A percentile compares a stretch with the other conserved stretches of the same genome.
Evolutionary conservation across 495 filamentous ascomycete genomes (phyloP).

Genomic region (Trichoderma reesei): DNA sequence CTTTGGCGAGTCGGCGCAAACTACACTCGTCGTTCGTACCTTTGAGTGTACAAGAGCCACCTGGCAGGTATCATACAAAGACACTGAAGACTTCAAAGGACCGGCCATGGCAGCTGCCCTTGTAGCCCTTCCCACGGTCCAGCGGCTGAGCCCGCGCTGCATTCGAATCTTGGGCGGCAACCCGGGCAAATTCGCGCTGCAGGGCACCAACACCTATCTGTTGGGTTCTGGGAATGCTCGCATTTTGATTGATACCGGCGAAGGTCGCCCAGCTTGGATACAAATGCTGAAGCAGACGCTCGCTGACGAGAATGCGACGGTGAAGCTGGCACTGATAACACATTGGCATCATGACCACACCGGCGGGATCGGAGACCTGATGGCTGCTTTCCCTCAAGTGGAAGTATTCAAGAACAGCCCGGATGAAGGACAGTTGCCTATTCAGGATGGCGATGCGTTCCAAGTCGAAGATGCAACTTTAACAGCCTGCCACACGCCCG

Average conservation of each 20-base stretch:
- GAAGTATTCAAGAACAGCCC: slow-evolving; percentile 41
- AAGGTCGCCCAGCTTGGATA: slow-evolving; percentile 47
- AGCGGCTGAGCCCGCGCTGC: slow-evolving; percentile 33
- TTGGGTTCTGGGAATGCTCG: slow-evolving; percentile 51
- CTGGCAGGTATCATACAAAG: too few species aligned
- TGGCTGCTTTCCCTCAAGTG: slow-evolving; percentile 42
- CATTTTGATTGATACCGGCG: slow-evolving; percentile 62
- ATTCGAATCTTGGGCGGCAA: slow-evolving; percentile 29
- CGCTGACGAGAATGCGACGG: slow-evolving; percentile 43
- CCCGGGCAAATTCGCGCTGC: slow-evolving; percentile 28
- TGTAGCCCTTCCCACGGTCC: slow-evolving; percentile 24
- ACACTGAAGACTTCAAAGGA: not conserved
- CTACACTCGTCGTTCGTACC: too few species aligned
- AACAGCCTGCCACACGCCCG: slow-evolving; percentile 58
- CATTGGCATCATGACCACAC: slow-evolving; percentile 80
- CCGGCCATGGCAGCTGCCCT: slow-evolving; percentile 7
- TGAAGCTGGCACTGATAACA: slow-evolving; percentile 57
- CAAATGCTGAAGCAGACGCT: slow-evolving; percentile 46
- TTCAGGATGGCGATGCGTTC: slow-evolving; percentile 59
- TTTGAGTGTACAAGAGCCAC: too few species aligned
- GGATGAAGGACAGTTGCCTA: slow-evolving; percentile 34
- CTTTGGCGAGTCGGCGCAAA: too few species aligned
- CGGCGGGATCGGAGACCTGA: slow-evolving; percentile 55
- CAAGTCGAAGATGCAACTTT: slow-evolving; percentile 60
- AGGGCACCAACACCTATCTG: slow-evolving; percentile 65